Evolutionary conservation across 1,139 yeast genomes (phyloP).

Genomic region (Debaryomyces nepalensis): DNA sequence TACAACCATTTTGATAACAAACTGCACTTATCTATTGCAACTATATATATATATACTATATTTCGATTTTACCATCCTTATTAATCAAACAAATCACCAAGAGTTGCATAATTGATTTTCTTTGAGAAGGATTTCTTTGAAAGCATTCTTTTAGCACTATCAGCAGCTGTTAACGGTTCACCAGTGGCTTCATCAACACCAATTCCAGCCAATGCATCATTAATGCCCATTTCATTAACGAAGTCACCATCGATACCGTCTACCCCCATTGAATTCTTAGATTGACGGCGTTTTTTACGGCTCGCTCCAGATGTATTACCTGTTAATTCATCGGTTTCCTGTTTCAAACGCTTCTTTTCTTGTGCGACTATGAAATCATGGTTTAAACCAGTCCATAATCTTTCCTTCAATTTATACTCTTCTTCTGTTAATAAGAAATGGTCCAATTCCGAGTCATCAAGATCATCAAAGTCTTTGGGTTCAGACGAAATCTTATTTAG

Average conservation of each 20-base stretch:
- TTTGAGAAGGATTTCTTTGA: conserved; percentile 75
- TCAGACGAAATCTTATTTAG: conserved; percentile 61
- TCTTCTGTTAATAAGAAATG: conserved; percentile 62
- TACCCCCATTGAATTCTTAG: conserved; percentile 23
- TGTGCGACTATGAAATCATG: conserved; percentile 85
- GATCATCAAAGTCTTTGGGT: conserved; percentile 68
- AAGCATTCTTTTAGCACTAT: conserved; percentile 72
- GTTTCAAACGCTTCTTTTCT: conserved; percentile 80
- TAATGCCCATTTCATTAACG: conserved; percentile 37
- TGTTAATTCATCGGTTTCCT: conserved; percentile 82
- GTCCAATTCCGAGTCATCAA: conserved; percentile 80
- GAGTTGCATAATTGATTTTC: conserved; percentile 84
- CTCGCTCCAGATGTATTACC: conserved; percentile 66
- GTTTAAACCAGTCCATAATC: conserved; percentile 87
- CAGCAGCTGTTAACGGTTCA: conserved; percentile 62
- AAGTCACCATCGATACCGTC: conserved; percentile 22
- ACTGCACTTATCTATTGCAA: background rate
- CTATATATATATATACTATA: conserved; percentile 7
- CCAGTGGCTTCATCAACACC: conserved; percentile 50
- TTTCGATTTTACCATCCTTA: conserved; percentile 13
- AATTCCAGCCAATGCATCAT: conserved; percentile 41
- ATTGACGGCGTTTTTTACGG: conserved; percentile 45
- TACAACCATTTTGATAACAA: conserved; percentile 5
- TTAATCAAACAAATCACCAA: conserved; percentile 60
- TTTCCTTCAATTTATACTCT: conserved; percentile 71